Evolutionary conservation across 2,329 filamentous ascomycete species (phyloP).

Genomic region (Cordyceps farinosa): DNA sequence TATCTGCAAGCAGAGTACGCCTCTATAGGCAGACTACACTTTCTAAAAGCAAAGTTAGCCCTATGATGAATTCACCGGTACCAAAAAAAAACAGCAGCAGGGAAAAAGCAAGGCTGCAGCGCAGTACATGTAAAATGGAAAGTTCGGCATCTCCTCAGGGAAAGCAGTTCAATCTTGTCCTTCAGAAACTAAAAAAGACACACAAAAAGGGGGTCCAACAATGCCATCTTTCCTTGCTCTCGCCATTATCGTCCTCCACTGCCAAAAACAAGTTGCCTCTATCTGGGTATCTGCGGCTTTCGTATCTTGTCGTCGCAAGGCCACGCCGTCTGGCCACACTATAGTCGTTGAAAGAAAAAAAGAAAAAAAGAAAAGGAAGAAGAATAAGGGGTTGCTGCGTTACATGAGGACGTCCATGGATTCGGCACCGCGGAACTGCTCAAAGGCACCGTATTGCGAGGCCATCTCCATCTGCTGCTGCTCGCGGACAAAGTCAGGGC

Average conservation of each 20-base stretch:
- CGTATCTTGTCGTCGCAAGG: constrained; percentile 8
- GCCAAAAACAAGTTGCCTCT: not conserved
- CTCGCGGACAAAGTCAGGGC: constrained; percentile 43
- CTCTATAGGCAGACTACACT: not conserved
- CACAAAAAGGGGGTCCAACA: not conserved
- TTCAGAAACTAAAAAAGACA: not conserved
- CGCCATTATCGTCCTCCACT: constrained; percentile 6
- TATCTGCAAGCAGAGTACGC: not conserved
- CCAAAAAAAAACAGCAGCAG: not conserved
- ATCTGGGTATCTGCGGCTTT: constrained; percentile 16
- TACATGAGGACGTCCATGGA: constrained; percentile 46
- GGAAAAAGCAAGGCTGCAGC: not conserved
- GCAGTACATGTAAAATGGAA: not conserved
- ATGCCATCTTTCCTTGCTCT: not conserved
- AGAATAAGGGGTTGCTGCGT: not conserved
- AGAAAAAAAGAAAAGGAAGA: not conserved
- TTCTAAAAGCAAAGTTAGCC: constrained; percentile 1
- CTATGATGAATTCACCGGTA: not conserved
- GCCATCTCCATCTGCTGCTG: constrained; percentile 59
- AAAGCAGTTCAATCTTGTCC: not conserved
- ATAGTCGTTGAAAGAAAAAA: not conserved
- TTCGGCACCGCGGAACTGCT: constrained; percentile 42
- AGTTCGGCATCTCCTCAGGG: not conserved
- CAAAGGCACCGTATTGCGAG: constrained; percentile 63
- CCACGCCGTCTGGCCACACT: not conserved